Evolutionary conservation across 2,329 filamentous ascomycete species (phyloP).

Genomic region (Colletotrichum liriopes): DNA sequence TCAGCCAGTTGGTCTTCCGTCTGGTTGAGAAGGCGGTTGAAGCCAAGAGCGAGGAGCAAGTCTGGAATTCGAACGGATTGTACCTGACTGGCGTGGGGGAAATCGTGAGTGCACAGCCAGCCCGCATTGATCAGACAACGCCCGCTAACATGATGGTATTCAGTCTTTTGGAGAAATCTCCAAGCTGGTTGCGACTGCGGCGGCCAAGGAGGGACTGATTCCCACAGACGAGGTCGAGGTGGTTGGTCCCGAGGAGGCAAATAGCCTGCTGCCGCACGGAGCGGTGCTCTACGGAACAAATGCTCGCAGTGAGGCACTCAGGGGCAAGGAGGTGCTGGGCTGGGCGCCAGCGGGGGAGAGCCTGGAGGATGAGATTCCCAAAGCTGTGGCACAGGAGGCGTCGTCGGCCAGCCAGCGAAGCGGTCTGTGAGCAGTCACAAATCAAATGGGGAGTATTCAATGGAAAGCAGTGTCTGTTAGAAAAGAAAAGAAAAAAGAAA

Average conservation of each 20-base stretch:
- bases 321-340: conserved; percentile 67
- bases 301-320: conserved; percentile 65
- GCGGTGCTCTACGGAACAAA: conserved; percentile 71
- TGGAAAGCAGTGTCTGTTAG: background rate
- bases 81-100: conserved; percentile 53
- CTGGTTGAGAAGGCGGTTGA: conserved; percentile 52
- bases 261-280: conserved; percentile 60
- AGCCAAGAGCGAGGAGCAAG: conserved; percentile 40
- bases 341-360: conserved; percentile 67
- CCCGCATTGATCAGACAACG: background rate
- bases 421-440: background rate
- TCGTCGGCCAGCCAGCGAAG: background rate
- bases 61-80: conserved; percentile 58
- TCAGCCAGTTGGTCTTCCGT: conserved; percentile 49
- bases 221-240: conserved; percentile 47
- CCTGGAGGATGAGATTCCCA: conserved; percentile 60
- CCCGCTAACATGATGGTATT: background rate
- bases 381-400: conserved; percentile 48
- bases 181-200: conserved; percentile 47
- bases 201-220: conserved; percentile 48
- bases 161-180: conserved; percentile 53
- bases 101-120: conserved; percentile 44
- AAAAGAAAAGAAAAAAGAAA: background rate
- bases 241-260: conserved; percentile 58
- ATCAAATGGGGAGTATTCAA: background rate